Conservation (phyloP, 2,329 filamentous ascomycete genomes). For the Botrytis cinerea region DNA sequence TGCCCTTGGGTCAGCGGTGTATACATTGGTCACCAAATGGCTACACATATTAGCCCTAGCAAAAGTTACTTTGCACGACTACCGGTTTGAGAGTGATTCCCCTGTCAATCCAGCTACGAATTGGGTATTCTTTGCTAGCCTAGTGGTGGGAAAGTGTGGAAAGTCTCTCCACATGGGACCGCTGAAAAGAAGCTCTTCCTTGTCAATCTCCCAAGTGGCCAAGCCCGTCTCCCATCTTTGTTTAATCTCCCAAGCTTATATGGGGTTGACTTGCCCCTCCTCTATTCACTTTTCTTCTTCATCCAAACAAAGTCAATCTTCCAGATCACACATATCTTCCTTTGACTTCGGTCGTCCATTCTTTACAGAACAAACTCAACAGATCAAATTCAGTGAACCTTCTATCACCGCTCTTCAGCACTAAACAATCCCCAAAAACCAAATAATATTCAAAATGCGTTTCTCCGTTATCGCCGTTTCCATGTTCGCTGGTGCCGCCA, state of each 20-base stretch:
- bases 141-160: constrained; percentile 11
- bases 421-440: constrained; percentile 14
- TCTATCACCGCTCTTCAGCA: constrained; percentile 34
- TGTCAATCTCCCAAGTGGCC: not conserved
- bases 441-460: constrained; percentile 29
- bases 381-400: constrained; percentile 27
- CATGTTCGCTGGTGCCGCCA: constrained; percentile 25
- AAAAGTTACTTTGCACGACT: constrained; percentile 5
- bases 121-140: not conserved
- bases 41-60: not conserved
- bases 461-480: constrained; percentile 30
- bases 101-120: constrained; percentile 19
- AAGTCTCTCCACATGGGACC: constrained; percentile 20
- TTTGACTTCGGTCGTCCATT: constrained; percentile 43
- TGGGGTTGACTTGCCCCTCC: constrained; percentile 25
- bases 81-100: constrained; percentile 16
- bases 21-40: constrained; percentile 8
- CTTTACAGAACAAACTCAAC: constrained; percentile 40
- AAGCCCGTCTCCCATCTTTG: constrained; percentile 16
- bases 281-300: constrained; percentile 29
- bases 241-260: constrained; percentile 34
- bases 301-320: constrained; percentile 33
- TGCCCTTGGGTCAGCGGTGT: not conserved
- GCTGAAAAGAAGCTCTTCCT: constrained; percentile 20
- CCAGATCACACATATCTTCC: constrained; percentile 27